phyloP scores from a whole-genome alignment of 331 rosid species.

The Saraca asoca region DNA sequence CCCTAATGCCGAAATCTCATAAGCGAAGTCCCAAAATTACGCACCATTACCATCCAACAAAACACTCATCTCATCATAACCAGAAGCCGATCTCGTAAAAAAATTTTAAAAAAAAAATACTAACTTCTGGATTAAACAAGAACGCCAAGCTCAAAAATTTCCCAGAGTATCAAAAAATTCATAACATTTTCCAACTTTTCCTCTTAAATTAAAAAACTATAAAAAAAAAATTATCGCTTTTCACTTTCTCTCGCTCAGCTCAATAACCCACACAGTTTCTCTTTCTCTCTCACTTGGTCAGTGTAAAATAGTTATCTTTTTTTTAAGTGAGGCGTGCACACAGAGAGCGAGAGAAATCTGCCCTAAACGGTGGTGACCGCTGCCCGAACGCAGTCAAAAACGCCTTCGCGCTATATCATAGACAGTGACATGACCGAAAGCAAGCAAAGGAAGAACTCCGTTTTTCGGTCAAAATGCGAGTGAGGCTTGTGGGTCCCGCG shows the following conservation, averaged over 20 bases:
- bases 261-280: constrained; percentile 36
- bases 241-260: constrained; percentile 25
- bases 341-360: constrained; percentile 36
- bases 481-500: constrained; percentile 50
- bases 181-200: constrained; percentile 34
- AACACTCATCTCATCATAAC: constrained; percentile 40
- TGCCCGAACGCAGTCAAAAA: constrained; percentile 88
- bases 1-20: constrained; percentile 52
- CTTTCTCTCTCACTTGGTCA: constrained; percentile 39
- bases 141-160: constrained; percentile 15
- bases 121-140: constrained; percentile 9
- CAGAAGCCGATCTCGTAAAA: constrained; percentile 57
- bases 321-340: constrained; percentile 66
- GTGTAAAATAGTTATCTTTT: constrained; percentile 59
- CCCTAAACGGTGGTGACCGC: constrained; percentile 90
- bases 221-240: constrained; percentile 31
- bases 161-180: neutral
- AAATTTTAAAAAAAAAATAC: constrained; percentile 6
- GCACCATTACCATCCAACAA: constrained; percentile 44
- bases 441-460: constrained; percentile 45
- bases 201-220: constrained; percentile 34
- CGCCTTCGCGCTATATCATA: constrained; percentile 67
- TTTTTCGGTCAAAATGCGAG: constrained; percentile 59
- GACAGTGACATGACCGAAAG: constrained; percentile 80
- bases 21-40: constrained; percentile 32